phyloP scores from a whole-genome alignment of 2,329 filamentous ascomycete genomes.

The Talaromyces sp. region DNA sequence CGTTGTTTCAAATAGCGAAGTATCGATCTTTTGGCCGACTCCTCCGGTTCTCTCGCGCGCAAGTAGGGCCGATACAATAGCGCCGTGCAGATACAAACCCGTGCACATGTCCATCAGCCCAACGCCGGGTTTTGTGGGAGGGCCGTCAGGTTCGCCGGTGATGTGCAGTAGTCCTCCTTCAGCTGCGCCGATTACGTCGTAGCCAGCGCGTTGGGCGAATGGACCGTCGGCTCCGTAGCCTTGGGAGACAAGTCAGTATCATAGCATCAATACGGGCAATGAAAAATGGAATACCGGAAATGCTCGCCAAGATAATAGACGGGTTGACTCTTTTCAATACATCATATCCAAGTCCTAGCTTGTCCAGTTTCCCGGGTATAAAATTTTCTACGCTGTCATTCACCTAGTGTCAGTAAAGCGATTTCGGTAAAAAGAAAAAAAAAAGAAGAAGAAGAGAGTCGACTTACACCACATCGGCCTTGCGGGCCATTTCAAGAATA shows the following conservation, averaged over 20 bases:
- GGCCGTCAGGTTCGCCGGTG: conserved; percentile 36
- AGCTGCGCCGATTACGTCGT: conserved; percentile 42
- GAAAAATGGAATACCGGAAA: conserved; percentile 24
- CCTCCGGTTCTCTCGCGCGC: conserved; percentile 34
- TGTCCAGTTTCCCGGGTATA: conserved; percentile 38
- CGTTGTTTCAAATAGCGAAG: conserved; percentile 40
- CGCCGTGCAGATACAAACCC: conserved; percentile 42
- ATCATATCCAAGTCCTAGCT: conserved; percentile 38
- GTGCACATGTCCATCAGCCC: conserved; percentile 43
- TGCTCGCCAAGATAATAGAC: conserved; percentile 37
- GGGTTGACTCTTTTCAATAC: conserved; percentile 31
- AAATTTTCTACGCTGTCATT: conserved; percentile 35
- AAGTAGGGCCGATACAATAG: conserved; percentile 39
- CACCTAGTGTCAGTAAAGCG: neutral
- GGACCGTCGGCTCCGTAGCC: conserved; percentile 39
- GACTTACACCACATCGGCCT: conserved; percentile 34
- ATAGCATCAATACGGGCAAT: neutral
- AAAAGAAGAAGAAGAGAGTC: neutral
- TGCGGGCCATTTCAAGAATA: conserved; percentile 29
- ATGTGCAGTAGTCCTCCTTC: conserved; percentile 42
- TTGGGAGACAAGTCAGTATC: neutral
- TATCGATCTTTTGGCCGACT: conserved; percentile 39
- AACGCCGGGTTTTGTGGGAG: conserved; percentile 38
- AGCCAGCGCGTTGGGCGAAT: conserved; percentile 38
- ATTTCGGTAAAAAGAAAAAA: neutral